Percentiles rank a stretch among this genome's conserved stretches.
phyloP scores from a whole-genome alignment of 116 monocot species.

The Iris pallida region DNA sequence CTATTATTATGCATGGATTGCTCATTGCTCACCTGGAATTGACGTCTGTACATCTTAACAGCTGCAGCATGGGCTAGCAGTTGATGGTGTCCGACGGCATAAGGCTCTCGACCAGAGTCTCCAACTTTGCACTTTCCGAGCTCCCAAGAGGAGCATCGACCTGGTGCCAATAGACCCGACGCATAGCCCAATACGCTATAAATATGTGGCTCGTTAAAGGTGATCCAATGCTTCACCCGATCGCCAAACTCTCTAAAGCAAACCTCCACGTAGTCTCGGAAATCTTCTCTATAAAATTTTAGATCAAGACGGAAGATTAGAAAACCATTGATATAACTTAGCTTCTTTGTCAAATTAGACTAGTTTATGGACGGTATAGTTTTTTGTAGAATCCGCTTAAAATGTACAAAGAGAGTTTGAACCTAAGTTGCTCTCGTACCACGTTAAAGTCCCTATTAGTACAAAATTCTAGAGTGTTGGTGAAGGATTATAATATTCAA shows the following conservation, averaged over 20 bases:
- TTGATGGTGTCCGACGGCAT: slow-evolving; percentile 15
- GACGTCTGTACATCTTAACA: slow-evolving; percentile 19
- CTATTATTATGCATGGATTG: neutral
- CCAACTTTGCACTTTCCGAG: slow-evolving; percentile 1
- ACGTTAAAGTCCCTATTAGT: too few relatives aligned
- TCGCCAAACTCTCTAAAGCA: slow-evolving; percentile 37
- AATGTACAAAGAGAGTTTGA: too few relatives aligned
- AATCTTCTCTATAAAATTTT: slow-evolving; percentile 17
- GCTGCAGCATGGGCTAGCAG: slow-evolving; percentile 24
- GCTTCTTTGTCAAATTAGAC: too few relatives aligned
- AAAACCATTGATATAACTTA: too few relatives aligned
- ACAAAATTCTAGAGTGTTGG: too few relatives aligned
- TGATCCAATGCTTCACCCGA: slow-evolving; percentile 43
- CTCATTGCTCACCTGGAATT: slow-evolving; percentile 23
- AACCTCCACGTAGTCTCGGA: slow-evolving; percentile 16
- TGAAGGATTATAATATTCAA: too few relatives aligned
- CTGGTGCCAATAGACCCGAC: slow-evolving; percentile 25
- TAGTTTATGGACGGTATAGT: too few relatives aligned
- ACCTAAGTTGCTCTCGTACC: too few relatives aligned
- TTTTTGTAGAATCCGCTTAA: too few relatives aligned
- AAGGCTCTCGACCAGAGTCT: slow-evolving; percentile 29
- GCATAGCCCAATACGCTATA: slow-evolving; percentile 18
- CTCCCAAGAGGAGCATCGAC: slow-evolving; percentile 15
- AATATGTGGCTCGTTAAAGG: slow-evolving; percentile 34
- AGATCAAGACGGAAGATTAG: neutral